phyloP scores from a whole-genome alignment of 1,284 basidiomycete species.

The Athelia sp. region DNA sequence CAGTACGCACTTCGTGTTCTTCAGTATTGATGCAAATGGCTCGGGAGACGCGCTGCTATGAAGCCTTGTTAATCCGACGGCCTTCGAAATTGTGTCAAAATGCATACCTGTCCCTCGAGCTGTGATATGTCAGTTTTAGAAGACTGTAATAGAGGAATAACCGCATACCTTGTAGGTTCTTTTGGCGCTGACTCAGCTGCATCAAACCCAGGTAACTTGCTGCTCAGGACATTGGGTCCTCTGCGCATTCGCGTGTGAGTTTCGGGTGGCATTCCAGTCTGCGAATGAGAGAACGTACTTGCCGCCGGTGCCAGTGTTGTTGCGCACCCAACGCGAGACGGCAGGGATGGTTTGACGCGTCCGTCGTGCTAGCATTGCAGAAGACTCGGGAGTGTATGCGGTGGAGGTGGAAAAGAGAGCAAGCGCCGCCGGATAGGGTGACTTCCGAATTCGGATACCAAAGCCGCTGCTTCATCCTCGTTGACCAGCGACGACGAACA shows the following conservation, averaged over 20 bases:
- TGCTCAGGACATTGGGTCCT: too few relatives aligned
- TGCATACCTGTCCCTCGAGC: too few relatives aligned
- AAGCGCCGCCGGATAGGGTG: not conserved
- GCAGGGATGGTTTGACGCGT: not conserved
- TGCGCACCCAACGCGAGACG: not conserved
- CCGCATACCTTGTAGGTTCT: too few relatives aligned
- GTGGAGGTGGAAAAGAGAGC: not conserved
- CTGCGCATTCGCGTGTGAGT: too few relatives aligned
- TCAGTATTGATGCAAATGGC: not conserved
- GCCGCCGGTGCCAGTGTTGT: not conserved
- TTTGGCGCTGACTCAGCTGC: too few relatives aligned
- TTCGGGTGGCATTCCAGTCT: too few relatives aligned
- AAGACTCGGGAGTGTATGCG: not conserved
- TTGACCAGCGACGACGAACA: slow-evolving; percentile 1
- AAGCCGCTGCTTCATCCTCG: not conserved
- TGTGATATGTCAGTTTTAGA: too few relatives aligned
- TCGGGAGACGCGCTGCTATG: not conserved
- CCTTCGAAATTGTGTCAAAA: too few relatives aligned
- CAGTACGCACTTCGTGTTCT: not conserved
- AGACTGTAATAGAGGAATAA: too few relatives aligned
- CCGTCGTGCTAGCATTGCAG: not conserved
- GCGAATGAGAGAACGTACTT: not conserved
- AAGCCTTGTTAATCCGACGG: too few relatives aligned
- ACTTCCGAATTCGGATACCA: not conserved
- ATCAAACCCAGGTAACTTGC: too few relatives aligned